A percentile compares a stretch with the other conserved stretches of the same genome.
phyloP scores from a whole-genome alignment of 805 yeast genomes.

The Hanseniaspora nectarophila region DNA sequence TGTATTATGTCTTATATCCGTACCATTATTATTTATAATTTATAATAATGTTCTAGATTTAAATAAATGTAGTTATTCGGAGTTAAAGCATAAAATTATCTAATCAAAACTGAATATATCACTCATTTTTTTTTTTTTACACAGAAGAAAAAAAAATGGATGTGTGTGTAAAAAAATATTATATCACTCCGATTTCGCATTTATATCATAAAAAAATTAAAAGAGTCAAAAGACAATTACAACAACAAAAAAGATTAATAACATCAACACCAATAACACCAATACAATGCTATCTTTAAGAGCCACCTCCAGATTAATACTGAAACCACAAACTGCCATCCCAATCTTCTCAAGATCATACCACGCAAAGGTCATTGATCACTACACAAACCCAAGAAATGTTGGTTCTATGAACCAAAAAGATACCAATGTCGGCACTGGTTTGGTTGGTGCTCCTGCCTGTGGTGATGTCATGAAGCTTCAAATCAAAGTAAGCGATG shows the following conservation, averaged over 20 bases:
- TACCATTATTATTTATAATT: too few species aligned
- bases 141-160: too few species aligned
- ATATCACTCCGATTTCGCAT: not conserved
- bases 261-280: not conserved
- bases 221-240: too few species aligned
- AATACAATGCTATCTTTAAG: conserved; percentile 9
- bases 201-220: too few species aligned
- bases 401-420: conserved; percentile 85
- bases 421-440: conserved; percentile 76
- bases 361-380: conserved; percentile 90
- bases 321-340: not conserved
- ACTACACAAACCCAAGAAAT: conserved; percentile 91
- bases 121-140: too few species aligned
- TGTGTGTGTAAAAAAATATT: too few species aligned
- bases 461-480: conserved; percentile 98
- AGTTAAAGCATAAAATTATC: too few species aligned
- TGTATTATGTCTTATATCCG: too few species aligned
- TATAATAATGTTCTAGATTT: too few species aligned
- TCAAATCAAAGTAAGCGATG: conserved; percentile 86
- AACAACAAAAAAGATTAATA: not conserved
- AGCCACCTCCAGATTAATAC: not conserved
- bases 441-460: conserved; percentile 97
- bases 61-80: too few species aligned
- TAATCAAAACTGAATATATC: too few species aligned
- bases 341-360: conserved; percentile 32